phyloP scores from a whole-genome alignment of 129 eudicot species.

The Tagetes patula region DNA sequence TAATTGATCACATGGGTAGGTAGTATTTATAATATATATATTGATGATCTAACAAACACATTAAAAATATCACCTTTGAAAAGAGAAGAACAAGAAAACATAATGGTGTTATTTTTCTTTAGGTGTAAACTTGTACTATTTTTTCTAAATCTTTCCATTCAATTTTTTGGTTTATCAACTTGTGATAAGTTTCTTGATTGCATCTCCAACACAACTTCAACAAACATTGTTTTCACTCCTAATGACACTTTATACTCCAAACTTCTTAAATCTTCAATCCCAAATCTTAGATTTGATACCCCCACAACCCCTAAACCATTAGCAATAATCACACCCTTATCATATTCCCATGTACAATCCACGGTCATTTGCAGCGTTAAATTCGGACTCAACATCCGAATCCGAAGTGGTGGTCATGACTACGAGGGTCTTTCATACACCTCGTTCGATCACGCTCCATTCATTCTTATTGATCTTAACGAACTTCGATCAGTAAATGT shows the following conservation, averaged over 20 bases:
- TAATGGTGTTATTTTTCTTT: neutral
- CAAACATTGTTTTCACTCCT: constrained; percentile 4
- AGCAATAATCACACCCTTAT: constrained; percentile 14
- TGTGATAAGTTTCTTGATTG: neutral
- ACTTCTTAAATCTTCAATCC: neutral
- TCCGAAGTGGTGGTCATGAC: constrained; percentile 13
- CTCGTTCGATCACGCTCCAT: neutral
- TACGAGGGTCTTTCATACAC: constrained; percentile 14
- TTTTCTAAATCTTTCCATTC: neutral
- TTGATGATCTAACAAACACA: no score
- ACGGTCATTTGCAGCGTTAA: constrained; percentile 1
- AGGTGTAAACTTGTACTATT: neutral
- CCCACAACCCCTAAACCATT: constrained; percentile 10
- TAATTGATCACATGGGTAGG: no score
- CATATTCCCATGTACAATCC: constrained; percentile 12
- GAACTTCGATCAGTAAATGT: neutral
- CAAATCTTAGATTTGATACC: constrained; percentile 5
- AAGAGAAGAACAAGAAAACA: neutral
- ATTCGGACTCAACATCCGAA: neutral
- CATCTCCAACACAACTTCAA: neutral
- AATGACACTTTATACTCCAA: neutral
- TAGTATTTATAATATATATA: no score
- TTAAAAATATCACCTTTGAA: no score
- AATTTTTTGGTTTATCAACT: neutral
- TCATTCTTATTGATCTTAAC: constrained; percentile 8